A percentile compares a stretch with the other conserved stretches of the same genome.
Conservation (phyloP, 352 stramenopile species). For the Thraustochytrium sp. region DNA sequence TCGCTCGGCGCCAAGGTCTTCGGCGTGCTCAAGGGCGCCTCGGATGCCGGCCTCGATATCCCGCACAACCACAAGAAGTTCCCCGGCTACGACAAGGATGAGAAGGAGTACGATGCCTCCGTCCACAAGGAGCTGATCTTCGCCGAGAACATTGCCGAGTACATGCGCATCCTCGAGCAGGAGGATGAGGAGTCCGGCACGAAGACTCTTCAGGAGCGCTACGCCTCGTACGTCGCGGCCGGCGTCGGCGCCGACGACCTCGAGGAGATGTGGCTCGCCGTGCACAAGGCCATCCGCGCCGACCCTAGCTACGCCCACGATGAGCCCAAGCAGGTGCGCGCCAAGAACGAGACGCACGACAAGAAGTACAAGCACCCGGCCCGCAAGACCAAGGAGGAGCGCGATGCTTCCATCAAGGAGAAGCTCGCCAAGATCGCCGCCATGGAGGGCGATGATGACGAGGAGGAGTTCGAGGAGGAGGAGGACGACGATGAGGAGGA, state of each 20-base stretch:
- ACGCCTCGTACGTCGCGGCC: conserved; percentile 70
- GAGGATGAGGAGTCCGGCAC: conserved; percentile 98
- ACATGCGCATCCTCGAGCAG: conserved; percentile 99
- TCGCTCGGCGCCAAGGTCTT: conserved; percentile 97
- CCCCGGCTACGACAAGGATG: conserved; percentile 95
- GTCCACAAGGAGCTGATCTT: conserved; percentile 97
- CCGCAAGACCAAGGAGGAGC: conserved; percentile 43
- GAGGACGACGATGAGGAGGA: conserved; percentile 41
- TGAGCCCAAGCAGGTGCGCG: conserved; percentile 35
- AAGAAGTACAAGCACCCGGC: conserved; percentile 23
- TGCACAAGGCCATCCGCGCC: conserved; percentile 69
- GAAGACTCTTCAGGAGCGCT: conserved; percentile 83
- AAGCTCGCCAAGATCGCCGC: conserved; percentile 37
- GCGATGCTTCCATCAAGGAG: conserved; percentile 26
- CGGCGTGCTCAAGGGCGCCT: conserved; percentile 95
- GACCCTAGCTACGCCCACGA: conserved; percentile 43
- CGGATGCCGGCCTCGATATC: conserved; percentile 96
- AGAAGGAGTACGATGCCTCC: conserved; percentile 97
- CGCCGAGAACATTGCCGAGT: conserved; percentile 91
- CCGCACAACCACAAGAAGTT: conserved; percentile 98
- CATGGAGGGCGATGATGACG: conserved; percentile 36
- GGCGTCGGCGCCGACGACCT: conserved; percentile 70
- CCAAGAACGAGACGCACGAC: conserved; percentile 32
- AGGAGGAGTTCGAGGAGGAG: conserved; percentile 30
- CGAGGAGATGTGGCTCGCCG: conserved; percentile 72